phyloP scores from a whole-genome alignment of 345 rosid species.

The Cardiospermum halicacabum region DNA sequence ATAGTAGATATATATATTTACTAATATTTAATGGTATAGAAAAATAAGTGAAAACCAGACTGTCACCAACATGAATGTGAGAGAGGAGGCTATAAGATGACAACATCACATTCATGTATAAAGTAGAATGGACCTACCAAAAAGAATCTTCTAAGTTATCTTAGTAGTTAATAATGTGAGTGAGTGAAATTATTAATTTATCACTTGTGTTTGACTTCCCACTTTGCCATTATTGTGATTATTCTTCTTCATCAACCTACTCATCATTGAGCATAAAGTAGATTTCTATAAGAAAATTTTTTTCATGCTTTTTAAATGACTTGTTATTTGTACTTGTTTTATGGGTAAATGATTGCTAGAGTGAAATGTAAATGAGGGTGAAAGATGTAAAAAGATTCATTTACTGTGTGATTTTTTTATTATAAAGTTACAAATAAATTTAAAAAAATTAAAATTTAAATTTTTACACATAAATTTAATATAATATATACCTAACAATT shows the following conservation, averaged over 20 bases:
- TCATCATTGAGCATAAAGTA: conserved; percentile 12
- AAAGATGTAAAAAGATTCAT: too few species aligned
- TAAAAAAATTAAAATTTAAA: too few species aligned
- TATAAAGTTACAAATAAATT: too few species aligned
- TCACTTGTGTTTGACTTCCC: conserved; percentile 24
- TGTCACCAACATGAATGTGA: conserved; percentile 13
- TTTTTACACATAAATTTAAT: too few species aligned
- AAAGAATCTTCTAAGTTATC: conserved; percentile 28
- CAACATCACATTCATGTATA: conserved; percentile 20
- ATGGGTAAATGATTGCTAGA: not conserved
- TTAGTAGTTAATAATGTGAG: conserved; percentile 14
- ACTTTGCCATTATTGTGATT: not conserved
- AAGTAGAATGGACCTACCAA: conserved; percentile 20
- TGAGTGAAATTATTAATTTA: conserved; percentile 11
- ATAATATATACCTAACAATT: too few species aligned
- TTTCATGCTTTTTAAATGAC: not conserved
- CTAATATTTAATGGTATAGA: not conserved
- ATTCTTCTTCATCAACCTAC: conserved; percentile 9
- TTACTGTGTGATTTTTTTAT: too few species aligned
- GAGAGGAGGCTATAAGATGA: conserved; percentile 6
- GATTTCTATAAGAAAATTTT: not conserved
- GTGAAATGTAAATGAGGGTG: too few species aligned
- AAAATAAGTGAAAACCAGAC: conserved; percentile 6
- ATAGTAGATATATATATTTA: not conserved
- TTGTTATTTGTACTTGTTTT: not conserved